Evolutionary conservation across 192 early-diverging fungal species (phyloP).

Genomic region (Umbelopsis ramanniana): DNA sequence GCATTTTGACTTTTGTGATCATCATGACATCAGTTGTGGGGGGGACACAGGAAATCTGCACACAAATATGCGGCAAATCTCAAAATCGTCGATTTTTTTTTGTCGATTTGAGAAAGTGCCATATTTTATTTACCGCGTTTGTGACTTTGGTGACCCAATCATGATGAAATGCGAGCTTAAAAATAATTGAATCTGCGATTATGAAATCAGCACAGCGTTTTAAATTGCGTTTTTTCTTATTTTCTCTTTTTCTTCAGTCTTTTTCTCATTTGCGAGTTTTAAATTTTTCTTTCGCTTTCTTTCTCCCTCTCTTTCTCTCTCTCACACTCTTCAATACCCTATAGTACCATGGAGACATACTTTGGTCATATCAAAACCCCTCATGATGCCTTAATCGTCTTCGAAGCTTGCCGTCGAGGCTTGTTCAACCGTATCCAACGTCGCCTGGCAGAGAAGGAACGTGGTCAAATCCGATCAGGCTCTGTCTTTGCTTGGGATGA

Average conservation of each 20-base stretch:
- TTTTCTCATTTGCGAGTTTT: slow-evolving; percentile 4
- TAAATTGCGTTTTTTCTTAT: not conserved
- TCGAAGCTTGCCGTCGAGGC: slow-evolving; percentile 85
- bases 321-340: too few relatives aligned
- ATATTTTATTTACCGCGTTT: slow-evolving; percentile 9
- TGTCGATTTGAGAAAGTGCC: not conserved
- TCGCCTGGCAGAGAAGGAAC: slow-evolving; percentile 82
- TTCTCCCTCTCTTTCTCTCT: not conserved
- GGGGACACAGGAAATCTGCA: not conserved
- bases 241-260: slow-evolving; percentile 2
- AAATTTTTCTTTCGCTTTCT: slow-evolving; percentile 15
- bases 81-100: slow-evolving; percentile 2
- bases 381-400: slow-evolving; percentile 85
- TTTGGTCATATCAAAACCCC: slow-evolving; percentile 85
- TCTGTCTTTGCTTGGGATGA: slow-evolving; percentile 94
- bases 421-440: slow-evolving; percentile 78
- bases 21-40: slow-evolving; percentile 13
- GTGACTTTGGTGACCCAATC: slow-evolving; percentile 12
- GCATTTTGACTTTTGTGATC: slow-evolving; percentile 22
- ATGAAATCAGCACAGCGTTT: not conserved
- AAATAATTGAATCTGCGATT: not conserved
- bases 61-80: not conserved
- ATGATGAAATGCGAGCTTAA: slow-evolving; percentile 22
- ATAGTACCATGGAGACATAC: slow-evolving; percentile 81
- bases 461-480: slow-evolving; percentile 78